Evolutionary conservation across 768 basidiomycete species (phyloP), one percentile per base, ranked within the genome.

Genomic region (Arthromyces matolae): DNA sequence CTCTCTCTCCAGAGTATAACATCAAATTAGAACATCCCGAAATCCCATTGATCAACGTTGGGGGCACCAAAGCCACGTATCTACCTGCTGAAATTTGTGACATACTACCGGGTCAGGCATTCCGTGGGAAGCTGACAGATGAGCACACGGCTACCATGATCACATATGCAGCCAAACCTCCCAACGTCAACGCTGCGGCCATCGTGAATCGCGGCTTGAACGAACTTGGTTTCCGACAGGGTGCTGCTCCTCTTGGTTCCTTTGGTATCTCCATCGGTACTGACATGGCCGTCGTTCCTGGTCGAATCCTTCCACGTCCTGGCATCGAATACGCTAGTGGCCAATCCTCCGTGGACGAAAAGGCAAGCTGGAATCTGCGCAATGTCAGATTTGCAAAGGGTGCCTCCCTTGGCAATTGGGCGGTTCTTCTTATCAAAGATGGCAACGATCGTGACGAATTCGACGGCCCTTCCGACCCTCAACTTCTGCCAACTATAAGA

Each of bases 351-450:
- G 61, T 76, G n/a, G 79, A 89, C 47, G 76, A 72, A 25, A 76
- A 79, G n/a, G 90, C 85, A 0, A 79, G 80, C 54, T 92, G 89
- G 89, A 92, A 91, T 52, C 68, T 91, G 49, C 76, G 77, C 38
- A 71, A 75, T 35, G 74, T 85, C 56, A 79, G 76, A 54, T 91
- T 91, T 57, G 67, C 78, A 3, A 64, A 60, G 20, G 85, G 86
- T 8, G 80, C 71, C 6, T 64, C 56, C 12, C 63, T 92, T 40
- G 68, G 69, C 19, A 78, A 77, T 19, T 89, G 87, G 86, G 77
- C 73, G 1, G 83, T 89, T 9, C 66, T 92, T 12, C 66, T 89
- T 34, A 79, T 92, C 53, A 67, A 71, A 47, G 88, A 89, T 53
- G 70, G 75, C 10, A 73, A 72, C 42, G 20, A 25, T 12, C 60